These are phyloP conservation scores for Flaveria bidentis DNA, from an alignment of 129 eudicot genomes.

Conservation along the genomic window DNA sequence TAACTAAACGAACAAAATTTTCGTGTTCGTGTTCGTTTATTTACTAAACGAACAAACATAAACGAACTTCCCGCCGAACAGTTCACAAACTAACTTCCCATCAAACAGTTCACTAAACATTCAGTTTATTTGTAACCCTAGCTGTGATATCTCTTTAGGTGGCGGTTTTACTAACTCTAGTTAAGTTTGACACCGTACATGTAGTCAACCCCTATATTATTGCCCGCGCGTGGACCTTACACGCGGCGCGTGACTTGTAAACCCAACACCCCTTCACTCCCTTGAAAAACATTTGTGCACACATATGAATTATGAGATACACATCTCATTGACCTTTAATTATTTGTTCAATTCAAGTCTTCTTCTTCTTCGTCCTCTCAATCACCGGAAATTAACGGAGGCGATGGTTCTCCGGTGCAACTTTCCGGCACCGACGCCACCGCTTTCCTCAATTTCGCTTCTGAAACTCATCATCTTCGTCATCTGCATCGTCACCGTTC, in stretches of 20 bases:
- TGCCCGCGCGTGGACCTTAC: too few species aligned
- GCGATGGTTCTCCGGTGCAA: conserved; percentile 28
- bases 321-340: not conserved
- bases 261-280: not conserved
- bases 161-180: not conserved
- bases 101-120: too few species aligned
- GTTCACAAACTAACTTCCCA: too few species aligned
- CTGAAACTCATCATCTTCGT: conserved; percentile 17
- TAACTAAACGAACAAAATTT: too few species aligned
- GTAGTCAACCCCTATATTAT: too few species aligned
- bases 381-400: not conserved
- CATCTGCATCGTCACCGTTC: conserved; percentile 22
- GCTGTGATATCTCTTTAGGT: too few species aligned
- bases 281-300: not conserved
- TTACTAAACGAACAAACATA: too few species aligned
- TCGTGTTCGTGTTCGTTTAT: too few species aligned
- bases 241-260: too few species aligned
- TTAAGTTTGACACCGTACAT: too few species aligned
- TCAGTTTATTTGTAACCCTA: too few species aligned
- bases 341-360: not conserved
- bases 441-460: conserved; percentile 14
- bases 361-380: not conserved
- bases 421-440: conserved; percentile 1
- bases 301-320: not conserved
- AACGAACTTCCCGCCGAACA: too few species aligned